Percentiles rank a stretch among this genome's conserved stretches.
Evolutionary conservation across 768 basidiomycete species (phyloP).

Genomic region (Leccinum arenicola): DNA sequence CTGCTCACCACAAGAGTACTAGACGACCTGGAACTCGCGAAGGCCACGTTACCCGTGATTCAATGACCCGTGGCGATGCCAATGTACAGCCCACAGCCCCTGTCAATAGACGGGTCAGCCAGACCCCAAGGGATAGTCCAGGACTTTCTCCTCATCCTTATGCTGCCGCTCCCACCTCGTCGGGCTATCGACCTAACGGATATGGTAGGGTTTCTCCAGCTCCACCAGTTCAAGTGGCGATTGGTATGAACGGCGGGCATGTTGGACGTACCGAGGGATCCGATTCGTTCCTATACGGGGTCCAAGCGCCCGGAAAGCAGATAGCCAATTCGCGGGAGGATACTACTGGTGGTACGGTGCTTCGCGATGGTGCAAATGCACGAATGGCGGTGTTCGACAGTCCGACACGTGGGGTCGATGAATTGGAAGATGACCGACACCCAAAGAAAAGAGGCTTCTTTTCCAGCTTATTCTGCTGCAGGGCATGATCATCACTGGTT

Average conservation of each 20-base stretch:
- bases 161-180: constrained; percentile 58
- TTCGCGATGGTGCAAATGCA: constrained; percentile 34
- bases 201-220: constrained; percentile 59
- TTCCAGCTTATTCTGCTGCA: constrained; percentile 67
- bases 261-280: constrained; percentile 52
- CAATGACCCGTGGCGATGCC: constrained; percentile 39
- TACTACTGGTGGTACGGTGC: constrained; percentile 42
- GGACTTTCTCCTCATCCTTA: constrained; percentile 68
- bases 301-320: constrained; percentile 47
- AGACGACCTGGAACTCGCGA: constrained; percentile 48
- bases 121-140: constrained; percentile 49
- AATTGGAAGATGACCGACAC: constrained; percentile 64
- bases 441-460: constrained; percentile 61
- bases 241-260: constrained; percentile 37
- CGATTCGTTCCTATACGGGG: constrained; percentile 67
- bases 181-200: constrained; percentile 49
- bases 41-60: constrained; percentile 48
- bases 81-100: constrained; percentile 71
- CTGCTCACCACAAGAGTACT: constrained; percentile 60
- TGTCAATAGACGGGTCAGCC: constrained; percentile 64
- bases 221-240: constrained; percentile 34
- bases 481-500: constrained; percentile 43
- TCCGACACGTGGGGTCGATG: constrained; percentile 56
- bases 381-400: constrained; percentile 70
- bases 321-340: constrained; percentile 51